Evolutionary conservation across 371 early-diverging fungal species (phyloP).

Genomic region (Rhizomucor pusillus): DNA sequence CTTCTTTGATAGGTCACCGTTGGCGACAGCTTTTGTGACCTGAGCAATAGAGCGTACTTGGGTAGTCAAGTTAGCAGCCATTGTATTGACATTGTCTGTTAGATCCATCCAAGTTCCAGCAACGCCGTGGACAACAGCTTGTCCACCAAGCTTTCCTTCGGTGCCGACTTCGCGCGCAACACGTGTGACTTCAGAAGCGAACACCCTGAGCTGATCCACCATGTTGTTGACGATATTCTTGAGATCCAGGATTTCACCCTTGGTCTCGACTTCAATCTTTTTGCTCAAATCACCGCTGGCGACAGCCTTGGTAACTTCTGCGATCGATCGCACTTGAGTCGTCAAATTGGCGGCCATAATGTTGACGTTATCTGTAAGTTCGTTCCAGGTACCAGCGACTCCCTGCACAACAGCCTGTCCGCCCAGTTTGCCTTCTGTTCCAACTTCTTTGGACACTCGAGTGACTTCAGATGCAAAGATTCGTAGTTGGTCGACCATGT

Average conservation of each 20-base stretch:
- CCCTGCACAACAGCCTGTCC: conserved; percentile 43
- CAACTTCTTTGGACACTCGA: conserved; percentile 35
- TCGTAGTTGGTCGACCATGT: conserved; percentile 23
- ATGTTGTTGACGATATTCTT: conserved; percentile 45
- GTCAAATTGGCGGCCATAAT: conserved; percentile 25
- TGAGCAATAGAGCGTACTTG: conserved; percentile 50
- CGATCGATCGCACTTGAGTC: conserved; percentile 23
- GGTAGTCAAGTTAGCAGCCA: conserved; percentile 45
- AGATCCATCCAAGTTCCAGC: conserved; percentile 40
- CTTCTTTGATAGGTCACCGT: conserved; percentile 18
- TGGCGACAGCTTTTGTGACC: conserved; percentile 23
- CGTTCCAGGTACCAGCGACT: conserved; percentile 59
- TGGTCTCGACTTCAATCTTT: conserved; percentile 25
- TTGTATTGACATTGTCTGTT: conserved; percentile 37
- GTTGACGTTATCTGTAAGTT: conserved; percentile 32
- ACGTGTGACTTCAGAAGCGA: conserved; percentile 61
- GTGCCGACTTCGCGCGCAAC: conserved; percentile 64
- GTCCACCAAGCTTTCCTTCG: conserved; percentile 49
- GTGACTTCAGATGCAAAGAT: conserved; percentile 43
- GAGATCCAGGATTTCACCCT: conserved; percentile 44
- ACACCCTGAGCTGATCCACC: conserved; percentile 54
- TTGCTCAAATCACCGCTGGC: conserved; percentile 41
- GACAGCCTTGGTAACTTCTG: conserved; percentile 22
- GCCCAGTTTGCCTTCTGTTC: conserved; percentile 37
- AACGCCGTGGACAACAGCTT: conserved; percentile 30